Percentiles rank a stretch among this genome's conserved stretches.
Conservation (phyloP, 176 grass and related monocot species). For the Urochloa ruziziensis region DNA sequence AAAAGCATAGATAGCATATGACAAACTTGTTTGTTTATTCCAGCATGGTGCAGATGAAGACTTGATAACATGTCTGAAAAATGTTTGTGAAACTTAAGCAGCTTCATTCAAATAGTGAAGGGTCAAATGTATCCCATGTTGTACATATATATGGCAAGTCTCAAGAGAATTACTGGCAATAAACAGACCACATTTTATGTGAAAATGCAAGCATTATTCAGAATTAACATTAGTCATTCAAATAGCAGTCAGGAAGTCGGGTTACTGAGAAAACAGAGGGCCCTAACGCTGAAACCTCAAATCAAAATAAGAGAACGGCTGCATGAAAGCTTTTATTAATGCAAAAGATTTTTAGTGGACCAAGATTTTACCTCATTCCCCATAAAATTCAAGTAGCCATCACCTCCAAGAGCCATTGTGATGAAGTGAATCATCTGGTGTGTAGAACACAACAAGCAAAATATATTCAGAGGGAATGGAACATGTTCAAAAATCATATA, state of each 20-base stretch:
- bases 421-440: conserved; percentile 97
- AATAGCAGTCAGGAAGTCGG: background rate
- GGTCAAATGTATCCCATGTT: background rate
- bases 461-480: conserved; percentile 2
- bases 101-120: background rate
- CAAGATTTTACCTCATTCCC: conserved; percentile 78
- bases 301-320: background rate
- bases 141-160: background rate
- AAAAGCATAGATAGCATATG: conserved; percentile 21
- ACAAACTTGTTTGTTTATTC: background rate
- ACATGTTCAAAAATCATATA: conserved; percentile 10
- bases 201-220: background rate
- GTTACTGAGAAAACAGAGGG: conserved; percentile 16
- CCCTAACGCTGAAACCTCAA: background rate
- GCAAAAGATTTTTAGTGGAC: background rate
- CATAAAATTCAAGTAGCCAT: conserved; percentile 99
- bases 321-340: background rate
- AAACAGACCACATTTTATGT: background rate
- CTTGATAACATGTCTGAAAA: background rate
- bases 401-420: conserved; percentile 92
- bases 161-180: conserved; percentile 10
- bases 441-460: conserved; percentile 6
- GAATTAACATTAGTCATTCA: background rate
- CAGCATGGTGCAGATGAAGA: background rate
- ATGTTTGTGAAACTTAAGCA: background rate